phyloP scores from a whole-genome alignment of 108 stramenopile species.

The Schizochytrium sp. region DNA sequence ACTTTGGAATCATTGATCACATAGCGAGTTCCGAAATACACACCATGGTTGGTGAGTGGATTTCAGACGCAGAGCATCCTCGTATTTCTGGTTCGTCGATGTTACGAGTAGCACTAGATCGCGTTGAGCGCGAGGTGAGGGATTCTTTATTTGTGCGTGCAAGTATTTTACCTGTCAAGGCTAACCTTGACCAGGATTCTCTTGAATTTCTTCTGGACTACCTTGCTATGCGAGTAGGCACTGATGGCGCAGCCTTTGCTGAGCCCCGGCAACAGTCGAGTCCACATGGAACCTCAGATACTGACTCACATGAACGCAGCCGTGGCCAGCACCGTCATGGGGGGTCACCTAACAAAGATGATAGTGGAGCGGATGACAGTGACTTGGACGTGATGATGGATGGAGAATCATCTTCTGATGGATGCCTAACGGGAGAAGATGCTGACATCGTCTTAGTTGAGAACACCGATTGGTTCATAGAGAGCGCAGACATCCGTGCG shows the following conservation, averaged over 20 bases:
- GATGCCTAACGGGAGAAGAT: slow-evolving; percentile 20
- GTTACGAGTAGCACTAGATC: slow-evolving; percentile 38
- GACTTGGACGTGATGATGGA: neutral
- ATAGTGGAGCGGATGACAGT: neutral
- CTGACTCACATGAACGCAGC: too few species aligned
- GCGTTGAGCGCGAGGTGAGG: neutral
- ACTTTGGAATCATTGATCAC: slow-evolving; percentile 32
- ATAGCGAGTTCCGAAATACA: slow-evolving; percentile 39
- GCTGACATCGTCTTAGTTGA: slow-evolving; percentile 40
- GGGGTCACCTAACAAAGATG: neutral
- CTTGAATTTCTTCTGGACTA: slow-evolving; percentile 30
- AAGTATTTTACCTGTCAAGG: slow-evolving; percentile 40
- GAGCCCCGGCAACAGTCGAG: neutral
- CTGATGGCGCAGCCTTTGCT: neutral
- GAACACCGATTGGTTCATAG: slow-evolving; percentile 22
- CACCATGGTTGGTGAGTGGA: slow-evolving; percentile 41
- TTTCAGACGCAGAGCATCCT: slow-evolving; percentile 38
- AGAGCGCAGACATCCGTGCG: slow-evolving; percentile 39
- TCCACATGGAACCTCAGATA: neutral
- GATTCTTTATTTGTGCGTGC: slow-evolving; percentile 17
- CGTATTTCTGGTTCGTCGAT: slow-evolving; percentile 54
- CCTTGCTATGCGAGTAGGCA: slow-evolving; percentile 14
- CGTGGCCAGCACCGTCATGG: too few species aligned
- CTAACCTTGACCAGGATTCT: slow-evolving; percentile 50
- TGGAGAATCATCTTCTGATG: neutral